Evolutionary conservation across 495 filamentous ascomycete genomes (phyloP).

Genomic region (Neurospora sp.): DNA sequence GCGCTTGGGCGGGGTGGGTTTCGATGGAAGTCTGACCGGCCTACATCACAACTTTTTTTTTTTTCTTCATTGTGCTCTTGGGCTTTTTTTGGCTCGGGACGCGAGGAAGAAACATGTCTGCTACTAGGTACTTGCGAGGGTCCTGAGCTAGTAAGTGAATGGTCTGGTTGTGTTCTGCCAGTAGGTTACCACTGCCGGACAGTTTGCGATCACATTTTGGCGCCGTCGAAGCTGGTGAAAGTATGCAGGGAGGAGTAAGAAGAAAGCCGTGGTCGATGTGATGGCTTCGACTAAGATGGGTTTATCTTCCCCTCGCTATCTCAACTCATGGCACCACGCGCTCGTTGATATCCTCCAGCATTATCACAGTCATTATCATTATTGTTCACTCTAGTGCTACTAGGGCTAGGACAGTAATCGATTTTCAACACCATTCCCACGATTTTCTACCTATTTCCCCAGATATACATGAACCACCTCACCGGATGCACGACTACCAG

Average conservation of each 20-base stretch:
- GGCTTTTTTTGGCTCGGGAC: slow-evolving; percentile 20
- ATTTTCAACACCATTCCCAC: background rate
- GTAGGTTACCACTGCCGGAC: no score
- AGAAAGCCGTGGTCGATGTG: background rate
- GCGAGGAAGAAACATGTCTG: slow-evolving; percentile 30
- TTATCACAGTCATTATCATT: background rate
- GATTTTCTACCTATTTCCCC: background rate
- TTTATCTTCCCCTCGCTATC: background rate
- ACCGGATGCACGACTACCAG: background rate
- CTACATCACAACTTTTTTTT: slow-evolving; percentile 22
- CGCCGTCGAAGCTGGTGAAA: background rate
- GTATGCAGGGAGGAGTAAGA: background rate
- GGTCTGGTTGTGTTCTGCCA: no score
- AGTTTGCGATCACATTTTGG: background rate
- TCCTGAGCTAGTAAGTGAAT: no score
- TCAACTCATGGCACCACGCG: background rate
- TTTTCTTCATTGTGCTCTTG: slow-evolving; percentile 37
- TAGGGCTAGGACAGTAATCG: background rate
- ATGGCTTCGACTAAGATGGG: background rate
- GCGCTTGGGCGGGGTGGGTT: slow-evolving; percentile 47
- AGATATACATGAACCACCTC: background rate
- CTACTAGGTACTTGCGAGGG: background rate
- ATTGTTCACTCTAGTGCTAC: background rate
- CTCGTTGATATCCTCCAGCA: background rate
- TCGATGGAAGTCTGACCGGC: slow-evolving; percentile 57